These are phyloP conservation scores for Acmispon strigosus DNA, from an alignment of 306 rosid genomes.

Conservation along the genomic window DNA sequence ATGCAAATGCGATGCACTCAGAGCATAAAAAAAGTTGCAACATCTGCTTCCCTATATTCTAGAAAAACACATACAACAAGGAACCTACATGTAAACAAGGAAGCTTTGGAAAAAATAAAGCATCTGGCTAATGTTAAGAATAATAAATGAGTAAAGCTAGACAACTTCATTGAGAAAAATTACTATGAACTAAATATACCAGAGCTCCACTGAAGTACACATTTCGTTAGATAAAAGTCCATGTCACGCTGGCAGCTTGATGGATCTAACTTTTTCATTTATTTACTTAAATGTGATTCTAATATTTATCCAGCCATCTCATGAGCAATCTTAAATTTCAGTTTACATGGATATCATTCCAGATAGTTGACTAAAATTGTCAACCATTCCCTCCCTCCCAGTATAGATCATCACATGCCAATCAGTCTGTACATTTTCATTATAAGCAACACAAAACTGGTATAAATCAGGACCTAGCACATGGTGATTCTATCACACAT, in stretches of 20 bases:
- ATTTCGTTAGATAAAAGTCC: conserved; percentile 1
- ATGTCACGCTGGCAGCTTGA: neutral
- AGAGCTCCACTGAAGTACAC: neutral
- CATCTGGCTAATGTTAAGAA: no score
- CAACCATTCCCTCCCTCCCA: neutral
- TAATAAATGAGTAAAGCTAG: neutral
- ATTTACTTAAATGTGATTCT: neutral
- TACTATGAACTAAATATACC: neutral
- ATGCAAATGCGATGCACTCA: neutral
- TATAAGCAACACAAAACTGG: neutral
- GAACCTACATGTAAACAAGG: neutral
- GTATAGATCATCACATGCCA: neutral
- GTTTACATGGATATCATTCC: neutral
- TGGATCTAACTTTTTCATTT: neutral
- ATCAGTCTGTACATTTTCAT: neutral
- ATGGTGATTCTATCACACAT: conserved; percentile 1
- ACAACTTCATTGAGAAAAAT: neutral
- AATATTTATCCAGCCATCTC: neutral
- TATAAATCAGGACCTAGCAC: neutral
- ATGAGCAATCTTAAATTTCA: neutral
- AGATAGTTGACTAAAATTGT: neutral
- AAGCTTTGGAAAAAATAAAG: neutral
- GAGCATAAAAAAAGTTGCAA: neutral
- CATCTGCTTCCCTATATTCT: neutral
- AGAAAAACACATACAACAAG: neutral